Base-by-base conservation (phyloP, 169 alveolate species). In the Theileria parva region DNA sequence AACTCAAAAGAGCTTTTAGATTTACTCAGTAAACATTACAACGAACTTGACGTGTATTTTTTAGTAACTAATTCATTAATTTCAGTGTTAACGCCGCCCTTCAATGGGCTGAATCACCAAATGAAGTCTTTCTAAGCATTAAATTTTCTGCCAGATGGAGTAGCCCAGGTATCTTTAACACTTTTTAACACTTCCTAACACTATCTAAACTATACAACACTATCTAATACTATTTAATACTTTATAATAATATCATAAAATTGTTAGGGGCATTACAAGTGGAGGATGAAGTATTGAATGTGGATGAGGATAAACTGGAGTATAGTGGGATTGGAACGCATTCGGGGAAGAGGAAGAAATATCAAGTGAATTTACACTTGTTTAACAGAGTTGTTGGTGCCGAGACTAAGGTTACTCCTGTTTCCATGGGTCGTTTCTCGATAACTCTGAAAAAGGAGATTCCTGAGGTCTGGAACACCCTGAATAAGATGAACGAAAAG, bases 81-180 rank as follows among this genome's bases (percentile, higher is more conserved):
- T 66, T 61, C 81, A 91, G 94, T 44, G 91, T 96, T 53, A 91
- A 95, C 27, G 98, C 98, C 25, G 99, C 99, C 32, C 95, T 95
- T 81, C 97, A 95, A 83, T 97, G 99, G 99, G 99, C 99, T 13
- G 97, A 97, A 86, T 92, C 97, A 28, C 94, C 96, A 23, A 90
- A 93, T 65, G 89, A 92, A 53, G 86, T 96, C 17, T 96, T 88
- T 71, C 81, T 97, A 19, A 92, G 91, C 63, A 88, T 97, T 32
- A 97, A 97, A 88, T 97, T 95, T 88, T 96, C 99, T 2, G 96
- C 95, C 59, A 88, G 99, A 73, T 92, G 96, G 95, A 97, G 96
- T 88, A 92, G 98, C 23, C 99, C 99, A 8, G 98, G 96, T 77
- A 60, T 32, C 86, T 7, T 39, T 53, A 6, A 19, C 73, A 34